A percentile compares a stretch with the other conserved stretches of the same genome.
phyloP scores from a whole-genome alignment of 2,329 filamentous ascomycete species.

The Aaosphaeria pasadenensis region DNA sequence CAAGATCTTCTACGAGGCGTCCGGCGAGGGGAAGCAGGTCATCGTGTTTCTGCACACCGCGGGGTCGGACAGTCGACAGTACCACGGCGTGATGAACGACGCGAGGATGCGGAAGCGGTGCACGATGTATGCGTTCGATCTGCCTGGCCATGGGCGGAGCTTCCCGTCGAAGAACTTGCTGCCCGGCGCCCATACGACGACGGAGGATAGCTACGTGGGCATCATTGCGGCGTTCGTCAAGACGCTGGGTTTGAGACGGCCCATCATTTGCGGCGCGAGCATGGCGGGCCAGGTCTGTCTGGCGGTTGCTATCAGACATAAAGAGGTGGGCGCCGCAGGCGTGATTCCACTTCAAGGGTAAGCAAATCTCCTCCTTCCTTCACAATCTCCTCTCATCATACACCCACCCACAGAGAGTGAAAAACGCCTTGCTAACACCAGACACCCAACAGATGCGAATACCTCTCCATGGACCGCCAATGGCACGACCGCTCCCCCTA shows the following conservation, averaged over 20 bases:
- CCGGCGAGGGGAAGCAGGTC: slow-evolving; percentile 46
- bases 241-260: slow-evolving; percentile 42
- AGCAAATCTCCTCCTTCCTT: slow-evolving; percentile 1
- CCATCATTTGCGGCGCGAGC: slow-evolving; percentile 50
- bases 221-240: slow-evolving; percentile 47
- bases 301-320: slow-evolving; percentile 46
- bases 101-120: slow-evolving; percentile 45
- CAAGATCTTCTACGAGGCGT: slow-evolving; percentile 51
- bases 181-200: slow-evolving; percentile 48
- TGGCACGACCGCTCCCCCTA: slow-evolving; percentile 47
- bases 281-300: slow-evolving; percentile 52
- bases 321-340: slow-evolving; percentile 47
- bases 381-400: no score
- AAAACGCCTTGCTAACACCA: no score
- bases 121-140: slow-evolving; percentile 50
- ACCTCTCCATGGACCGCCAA: slow-evolving; percentile 43
- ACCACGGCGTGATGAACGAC: slow-evolving; percentile 53
- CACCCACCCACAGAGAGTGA: no score
- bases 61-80: slow-evolving; percentile 48
- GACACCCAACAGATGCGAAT: slow-evolving; percentile 34
- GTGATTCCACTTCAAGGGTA: slow-evolving; percentile 47
- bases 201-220: slow-evolving; percentile 46
- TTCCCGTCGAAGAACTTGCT: slow-evolving; percentile 44
- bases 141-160: slow-evolving; percentile 49
- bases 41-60: slow-evolving; percentile 48